These are phyloP conservation scores for Gossypium trilobum DNA, from an alignment of 441 rosid species.

Conservation along the genomic window DNA sequence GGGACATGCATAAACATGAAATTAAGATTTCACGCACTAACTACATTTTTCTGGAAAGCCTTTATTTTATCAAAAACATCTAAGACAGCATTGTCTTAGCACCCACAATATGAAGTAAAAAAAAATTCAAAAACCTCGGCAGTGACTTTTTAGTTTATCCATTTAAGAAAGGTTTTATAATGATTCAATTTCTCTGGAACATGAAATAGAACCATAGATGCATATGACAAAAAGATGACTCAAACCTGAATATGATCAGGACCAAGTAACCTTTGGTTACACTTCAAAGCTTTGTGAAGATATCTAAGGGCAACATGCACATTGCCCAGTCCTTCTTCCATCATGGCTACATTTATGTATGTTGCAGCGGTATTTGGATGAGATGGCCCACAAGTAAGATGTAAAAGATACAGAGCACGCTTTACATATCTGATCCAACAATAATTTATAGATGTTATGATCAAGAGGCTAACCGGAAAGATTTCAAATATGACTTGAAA, in stretches of 20 bases:
- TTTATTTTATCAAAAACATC: background rate
- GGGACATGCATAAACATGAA: background rate
- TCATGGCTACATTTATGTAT: constrained; percentile 69
- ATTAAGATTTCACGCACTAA: background rate
- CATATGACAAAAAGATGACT: background rate
- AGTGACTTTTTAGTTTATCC: background rate
- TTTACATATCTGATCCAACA: constrained; percentile 48
- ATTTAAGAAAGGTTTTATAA: background rate
- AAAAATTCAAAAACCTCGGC: background rate
- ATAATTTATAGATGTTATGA: constrained; percentile 5
- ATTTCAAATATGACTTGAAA: constrained; percentile 6
- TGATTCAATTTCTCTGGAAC: constrained; percentile 1
- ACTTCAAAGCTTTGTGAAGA: constrained; percentile 63
- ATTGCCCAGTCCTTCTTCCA: constrained; percentile 79
- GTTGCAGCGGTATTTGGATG: constrained; percentile 81
- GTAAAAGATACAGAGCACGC: constrained; percentile 66
- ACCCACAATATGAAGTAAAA: background rate
- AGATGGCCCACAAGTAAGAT: constrained; percentile 69
- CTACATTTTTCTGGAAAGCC: background rate
- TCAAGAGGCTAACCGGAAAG: constrained; percentile 3
- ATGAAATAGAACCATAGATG: background rate
- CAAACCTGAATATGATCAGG: constrained; percentile 74
- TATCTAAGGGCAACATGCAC: constrained; percentile 71
- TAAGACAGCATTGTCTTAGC: background rate
- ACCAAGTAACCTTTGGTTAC: constrained; percentile 64